These are phyloP conservation scores for Alternaria conjuncta DNA, from an alignment of 2,329 filamentous ascomycete genomes.

Conservation along the genomic window DNA sequence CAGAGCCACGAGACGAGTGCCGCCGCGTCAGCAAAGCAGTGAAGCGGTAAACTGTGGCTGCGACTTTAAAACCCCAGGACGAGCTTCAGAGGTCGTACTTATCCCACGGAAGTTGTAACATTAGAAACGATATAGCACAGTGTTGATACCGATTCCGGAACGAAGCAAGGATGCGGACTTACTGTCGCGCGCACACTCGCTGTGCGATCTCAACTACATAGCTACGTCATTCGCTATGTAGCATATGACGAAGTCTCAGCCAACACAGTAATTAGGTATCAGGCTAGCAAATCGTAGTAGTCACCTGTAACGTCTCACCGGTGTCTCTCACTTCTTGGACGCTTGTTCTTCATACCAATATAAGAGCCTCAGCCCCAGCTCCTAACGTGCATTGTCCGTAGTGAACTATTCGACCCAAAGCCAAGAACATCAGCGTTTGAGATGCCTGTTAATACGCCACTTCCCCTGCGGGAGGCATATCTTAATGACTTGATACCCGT, in stretches of 20 bases:
- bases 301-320: background rate
- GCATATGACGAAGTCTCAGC: background rate
- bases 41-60: background rate
- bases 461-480: background rate
- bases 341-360: background rate
- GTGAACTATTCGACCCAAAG: background rate
- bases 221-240: background rate
- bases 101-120: background rate
- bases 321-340: background rate
- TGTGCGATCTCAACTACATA: background rate
- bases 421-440: background rate
- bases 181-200: background rate
- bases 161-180: background rate
- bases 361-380: background rate
- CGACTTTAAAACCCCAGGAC: background rate
- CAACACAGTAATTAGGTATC: background rate
- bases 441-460: background rate
- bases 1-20: background rate
- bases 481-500: conserved; percentile 1
- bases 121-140: background rate
- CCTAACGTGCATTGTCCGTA: background rate
- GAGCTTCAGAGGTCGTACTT: background rate
- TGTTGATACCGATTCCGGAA: background rate
- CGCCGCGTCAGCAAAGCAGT: background rate
- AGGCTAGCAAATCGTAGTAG: background rate